Conservation (phyloP, 1,139 yeast genomes). For the Trichomonascaceae sp. region DNA sequence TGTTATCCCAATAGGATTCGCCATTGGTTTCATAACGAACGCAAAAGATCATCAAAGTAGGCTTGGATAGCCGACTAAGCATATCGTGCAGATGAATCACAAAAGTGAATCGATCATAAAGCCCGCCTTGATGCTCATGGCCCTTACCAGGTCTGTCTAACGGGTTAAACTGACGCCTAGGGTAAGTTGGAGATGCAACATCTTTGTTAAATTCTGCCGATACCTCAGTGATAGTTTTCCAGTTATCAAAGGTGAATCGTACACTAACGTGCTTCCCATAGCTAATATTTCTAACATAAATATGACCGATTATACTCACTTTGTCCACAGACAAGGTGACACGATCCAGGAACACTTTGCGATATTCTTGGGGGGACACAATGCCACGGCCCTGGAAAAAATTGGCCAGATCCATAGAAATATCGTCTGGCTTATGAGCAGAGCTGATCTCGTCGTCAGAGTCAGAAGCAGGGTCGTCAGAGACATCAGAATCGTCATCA, state of each 20-base stretch:
- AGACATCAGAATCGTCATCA: conserved; percentile 29
- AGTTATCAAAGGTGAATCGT: conserved; percentile 61
- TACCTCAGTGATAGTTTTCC: conserved; percentile 68
- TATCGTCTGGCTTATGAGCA: conserved; percentile 19
- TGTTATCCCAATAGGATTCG: conserved; percentile 75
- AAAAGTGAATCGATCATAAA: conserved; percentile 43
- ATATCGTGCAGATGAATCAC: conserved; percentile 36
- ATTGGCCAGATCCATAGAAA: conserved; percentile 4
- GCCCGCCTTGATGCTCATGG: neutral
- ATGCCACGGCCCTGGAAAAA: neutral
- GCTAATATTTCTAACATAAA: conserved; percentile 65
- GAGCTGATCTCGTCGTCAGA: conserved; percentile 13
- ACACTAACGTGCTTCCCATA: conserved; percentile 58
- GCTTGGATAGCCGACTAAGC: neutral
- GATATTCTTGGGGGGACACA: conserved; percentile 6
- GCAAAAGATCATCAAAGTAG: conserved; percentile 41
- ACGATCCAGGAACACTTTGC: conserved; percentile 54
- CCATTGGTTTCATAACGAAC: conserved; percentile 48
- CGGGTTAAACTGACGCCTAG: neutral
- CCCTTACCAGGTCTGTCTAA: neutral
- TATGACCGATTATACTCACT: conserved; percentile 56
- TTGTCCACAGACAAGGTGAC: conserved; percentile 55
- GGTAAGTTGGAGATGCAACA: conserved; percentile 39
- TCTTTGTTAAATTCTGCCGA: conserved; percentile 61
- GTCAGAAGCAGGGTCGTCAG: conserved; percentile 26